These are phyloP conservation scores for Gracilaria domingensis DNA, from an alignment of 23 red algal species.

Conservation along the genomic window DNA sequence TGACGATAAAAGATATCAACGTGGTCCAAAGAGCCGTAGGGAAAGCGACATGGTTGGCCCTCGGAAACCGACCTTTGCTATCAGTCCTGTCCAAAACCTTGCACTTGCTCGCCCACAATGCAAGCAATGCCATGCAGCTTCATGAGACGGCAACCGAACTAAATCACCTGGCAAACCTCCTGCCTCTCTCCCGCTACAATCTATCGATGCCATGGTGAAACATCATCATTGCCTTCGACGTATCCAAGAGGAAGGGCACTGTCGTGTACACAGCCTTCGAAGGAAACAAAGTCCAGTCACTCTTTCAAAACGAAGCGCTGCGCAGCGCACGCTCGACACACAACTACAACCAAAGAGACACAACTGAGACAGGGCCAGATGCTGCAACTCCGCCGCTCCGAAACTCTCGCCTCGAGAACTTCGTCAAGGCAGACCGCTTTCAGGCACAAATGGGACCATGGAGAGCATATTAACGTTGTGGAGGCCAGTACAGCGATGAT, in stretches of 20 bases:
- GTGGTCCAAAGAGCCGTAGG: background rate
- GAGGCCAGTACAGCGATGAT: slow-evolving; percentile 10
- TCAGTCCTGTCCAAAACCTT: background rate
- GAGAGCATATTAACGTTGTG: slow-evolving; percentile 26
- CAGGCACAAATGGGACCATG: background rate
- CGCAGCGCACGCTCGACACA: too few relatives aligned
- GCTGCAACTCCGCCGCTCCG: background rate
- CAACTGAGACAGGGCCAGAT: too few relatives aligned
- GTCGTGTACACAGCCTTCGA: background rate
- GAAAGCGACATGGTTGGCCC: background rate
- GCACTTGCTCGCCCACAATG: background rate
- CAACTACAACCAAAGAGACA: too few relatives aligned
- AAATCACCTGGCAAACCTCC: background rate
- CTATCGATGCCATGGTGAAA: background rate
- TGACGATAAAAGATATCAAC: background rate
- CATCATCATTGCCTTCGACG: background rate
- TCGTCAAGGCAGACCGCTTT: background rate
- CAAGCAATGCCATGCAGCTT: background rate
- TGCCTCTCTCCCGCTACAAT: background rate
- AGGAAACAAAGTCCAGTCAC: background rate
- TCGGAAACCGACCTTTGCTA: background rate
- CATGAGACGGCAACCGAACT: background rate
- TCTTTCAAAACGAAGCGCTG: too few relatives aligned
- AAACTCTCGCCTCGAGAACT: background rate
- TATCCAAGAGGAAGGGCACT: background rate